Evolutionary conservation across 2,329 filamentous ascomycete species (phyloP).

Genomic region (Alternaria triticimaculans): DNA sequence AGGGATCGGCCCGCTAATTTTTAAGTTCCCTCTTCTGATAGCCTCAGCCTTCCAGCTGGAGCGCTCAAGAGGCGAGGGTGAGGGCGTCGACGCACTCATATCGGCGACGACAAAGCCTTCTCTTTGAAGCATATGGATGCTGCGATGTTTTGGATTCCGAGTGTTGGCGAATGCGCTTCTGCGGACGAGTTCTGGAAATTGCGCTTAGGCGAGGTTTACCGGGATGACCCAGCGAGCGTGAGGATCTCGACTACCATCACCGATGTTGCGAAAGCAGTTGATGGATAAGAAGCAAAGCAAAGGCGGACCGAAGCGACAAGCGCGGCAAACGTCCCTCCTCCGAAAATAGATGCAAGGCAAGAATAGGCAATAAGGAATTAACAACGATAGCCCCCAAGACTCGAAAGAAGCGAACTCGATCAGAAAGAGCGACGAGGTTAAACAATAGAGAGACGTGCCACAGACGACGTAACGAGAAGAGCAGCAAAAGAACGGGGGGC

Average conservation of each 20-base stretch:
- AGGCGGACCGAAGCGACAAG: not conserved
- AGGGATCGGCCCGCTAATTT: constrained; percentile 49
- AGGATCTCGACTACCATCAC: constrained; percentile 24
- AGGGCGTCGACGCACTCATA: constrained; percentile 36
- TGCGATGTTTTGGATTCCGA: constrained; percentile 17
- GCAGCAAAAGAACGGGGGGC: constrained; percentile 5
- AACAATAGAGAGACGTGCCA: constrained; percentile 29
- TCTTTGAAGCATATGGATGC: constrained; percentile 42
- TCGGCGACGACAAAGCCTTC: constrained; percentile 39
- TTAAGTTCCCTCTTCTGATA: constrained; percentile 47
- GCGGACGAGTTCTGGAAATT: constrained; percentile 26
- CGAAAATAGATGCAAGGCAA: constrained; percentile 4
- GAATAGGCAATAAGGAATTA: constrained; percentile 10
- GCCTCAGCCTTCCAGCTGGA: constrained; percentile 51
- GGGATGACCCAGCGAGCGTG: constrained; percentile 27
- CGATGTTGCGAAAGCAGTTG: constrained; percentile 10
- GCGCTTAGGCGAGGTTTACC: constrained; percentile 31
- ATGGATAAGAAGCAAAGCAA: constrained; percentile 1
- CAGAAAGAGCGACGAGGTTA: constrained; percentile 34
- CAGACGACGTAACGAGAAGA: constrained; percentile 1
- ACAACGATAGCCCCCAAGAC: constrained; percentile 15
- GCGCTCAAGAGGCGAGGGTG: constrained; percentile 35
- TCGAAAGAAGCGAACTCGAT: constrained; percentile 17
- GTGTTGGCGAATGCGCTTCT: constrained; percentile 20
- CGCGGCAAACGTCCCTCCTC: constrained; percentile 1